These are phyloP conservation scores for Plasmodium gallinaceum DNA, from an alignment of 169 alveolate genomes.

Conservation along the genomic window DNA sequence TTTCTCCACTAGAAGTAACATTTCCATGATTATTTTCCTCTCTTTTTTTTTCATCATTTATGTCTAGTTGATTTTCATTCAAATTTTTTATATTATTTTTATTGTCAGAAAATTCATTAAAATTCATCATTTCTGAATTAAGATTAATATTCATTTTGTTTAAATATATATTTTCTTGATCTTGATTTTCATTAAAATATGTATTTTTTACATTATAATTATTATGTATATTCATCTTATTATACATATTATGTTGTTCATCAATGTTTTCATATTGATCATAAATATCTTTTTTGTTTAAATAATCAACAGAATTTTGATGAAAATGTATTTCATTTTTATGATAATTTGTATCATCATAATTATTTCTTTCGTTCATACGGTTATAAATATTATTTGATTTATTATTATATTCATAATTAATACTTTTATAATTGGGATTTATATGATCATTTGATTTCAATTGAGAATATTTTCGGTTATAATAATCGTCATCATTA, in stretches of 20 bases:
- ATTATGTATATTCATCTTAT: neutral
- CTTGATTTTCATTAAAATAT: neutral
- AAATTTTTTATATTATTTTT: neutral
- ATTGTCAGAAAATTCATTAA: neutral
- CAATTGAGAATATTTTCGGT: neutral
- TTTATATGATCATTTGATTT: conserved; percentile 1
- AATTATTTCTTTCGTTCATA: neutral
- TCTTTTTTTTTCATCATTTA: conserved; percentile 1
- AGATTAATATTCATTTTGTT: neutral
- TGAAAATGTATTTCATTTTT: neutral
- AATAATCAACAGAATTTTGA: neutral
- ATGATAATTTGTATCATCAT: conserved; percentile 14
- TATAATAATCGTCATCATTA: neutral
- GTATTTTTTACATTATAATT: neutral
- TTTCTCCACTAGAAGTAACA: neutral
- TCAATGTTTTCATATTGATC: neutral
- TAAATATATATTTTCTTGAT: conserved; percentile 1
- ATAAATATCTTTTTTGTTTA: neutral
- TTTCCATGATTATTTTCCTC: neutral
- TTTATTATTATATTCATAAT: neutral
- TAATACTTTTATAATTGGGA: neutral
- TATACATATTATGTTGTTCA: neutral
- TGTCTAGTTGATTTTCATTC: neutral
- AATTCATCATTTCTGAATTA: neutral
- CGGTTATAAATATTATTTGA: conserved; percentile 1